Evolutionary conservation across 108 stramenopile species (phyloP), one percentile per base, ranked within the genome.

Genomic region (Bacterosira constricta): DNA sequence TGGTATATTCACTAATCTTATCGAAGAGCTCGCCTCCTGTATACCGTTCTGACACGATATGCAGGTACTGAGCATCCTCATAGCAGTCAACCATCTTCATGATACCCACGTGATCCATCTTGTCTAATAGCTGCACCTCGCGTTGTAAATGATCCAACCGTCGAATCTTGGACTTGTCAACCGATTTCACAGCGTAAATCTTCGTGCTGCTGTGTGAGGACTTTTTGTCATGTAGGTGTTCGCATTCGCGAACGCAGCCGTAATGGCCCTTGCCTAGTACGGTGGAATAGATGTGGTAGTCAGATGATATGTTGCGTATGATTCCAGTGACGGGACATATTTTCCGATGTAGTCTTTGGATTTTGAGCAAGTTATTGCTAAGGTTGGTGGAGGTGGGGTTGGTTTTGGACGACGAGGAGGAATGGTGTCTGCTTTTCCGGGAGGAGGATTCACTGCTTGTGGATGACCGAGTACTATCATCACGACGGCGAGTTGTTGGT

Each of bases 1-100:
- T 42, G 1, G 74, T 68, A 12, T 58, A 61, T 3, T 50, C 46
- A 38, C 38, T 42, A 18, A 71, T 71, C 10, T 61, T 46, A 27
- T 90, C 85, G 32, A 87, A 85, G 5, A 90, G 81, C 44, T 88
- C 87, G 15, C 88, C 88, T 11, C 88, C 88, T 4, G 57, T 80
- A 63, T 85, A 90, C 27, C 71, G 54, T 15, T 87, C 85, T 15
- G 84, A 79, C 29, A 88, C 60, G 20, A 86, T 71, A 41, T 85
- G 85, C 9, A 86, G 37, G 34, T 69, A 52, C 6, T 74, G 46
- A 23, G 31, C 51, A 36, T 85, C 84, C 47, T 79, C 81, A 27
- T 74, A 63, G 30, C 65, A 49, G 37, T 75, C 78, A 29, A 44
- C 42, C 17, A 83, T 74, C 73, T 69, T 35, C n/a, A 80, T 38